These are phyloP conservation scores for Metschnikowia reukaufii DNA, from an alignment of 805 yeast genomes.

Conservation along the genomic window DNA sequence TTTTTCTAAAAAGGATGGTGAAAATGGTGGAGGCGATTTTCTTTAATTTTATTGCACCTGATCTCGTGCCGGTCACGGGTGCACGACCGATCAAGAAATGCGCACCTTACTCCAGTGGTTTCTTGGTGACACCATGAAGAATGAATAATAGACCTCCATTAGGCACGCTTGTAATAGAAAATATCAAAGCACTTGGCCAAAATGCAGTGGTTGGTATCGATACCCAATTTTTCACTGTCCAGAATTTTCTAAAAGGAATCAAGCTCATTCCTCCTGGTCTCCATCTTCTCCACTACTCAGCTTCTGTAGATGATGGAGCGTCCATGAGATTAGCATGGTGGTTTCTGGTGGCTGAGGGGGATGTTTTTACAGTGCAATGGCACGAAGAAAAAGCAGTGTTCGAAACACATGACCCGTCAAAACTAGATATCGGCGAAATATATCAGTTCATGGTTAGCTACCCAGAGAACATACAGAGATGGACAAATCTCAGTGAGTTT, in stretches of 20 bases:
- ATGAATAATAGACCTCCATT: constrained; percentile 24
- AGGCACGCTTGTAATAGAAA: constrained; percentile 22
- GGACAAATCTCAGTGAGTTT: constrained; percentile 16
- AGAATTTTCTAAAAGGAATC: constrained; percentile 46
- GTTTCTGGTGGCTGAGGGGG: constrained; percentile 38
- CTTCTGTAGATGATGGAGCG: constrained; percentile 15
- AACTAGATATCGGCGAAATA: constrained; percentile 25
- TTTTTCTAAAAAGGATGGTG: neutral
- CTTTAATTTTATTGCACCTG: neutral
- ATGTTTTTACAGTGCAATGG: constrained; percentile 39
- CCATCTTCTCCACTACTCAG: constrained; percentile 54
- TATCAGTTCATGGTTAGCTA: constrained; percentile 39
- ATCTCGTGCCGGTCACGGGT: neutral
- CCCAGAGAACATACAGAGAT: constrained; percentile 30
- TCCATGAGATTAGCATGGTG: constrained; percentile 39
- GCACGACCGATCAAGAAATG: neutral
- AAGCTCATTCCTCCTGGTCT: constrained; percentile 50
- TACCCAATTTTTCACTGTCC: constrained; percentile 46
- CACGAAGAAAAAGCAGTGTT: constrained; percentile 16
- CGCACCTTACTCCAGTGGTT: neutral
- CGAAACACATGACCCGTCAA: constrained; percentile 20
- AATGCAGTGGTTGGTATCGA: constrained; percentile 45
- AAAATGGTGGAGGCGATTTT: too few species aligned
- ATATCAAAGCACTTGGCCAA: constrained; percentile 17
- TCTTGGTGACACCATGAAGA: neutral